Conservation (phyloP, 2,329 filamentous ascomycete genomes). For the Xylariaceae sp. region DNA sequence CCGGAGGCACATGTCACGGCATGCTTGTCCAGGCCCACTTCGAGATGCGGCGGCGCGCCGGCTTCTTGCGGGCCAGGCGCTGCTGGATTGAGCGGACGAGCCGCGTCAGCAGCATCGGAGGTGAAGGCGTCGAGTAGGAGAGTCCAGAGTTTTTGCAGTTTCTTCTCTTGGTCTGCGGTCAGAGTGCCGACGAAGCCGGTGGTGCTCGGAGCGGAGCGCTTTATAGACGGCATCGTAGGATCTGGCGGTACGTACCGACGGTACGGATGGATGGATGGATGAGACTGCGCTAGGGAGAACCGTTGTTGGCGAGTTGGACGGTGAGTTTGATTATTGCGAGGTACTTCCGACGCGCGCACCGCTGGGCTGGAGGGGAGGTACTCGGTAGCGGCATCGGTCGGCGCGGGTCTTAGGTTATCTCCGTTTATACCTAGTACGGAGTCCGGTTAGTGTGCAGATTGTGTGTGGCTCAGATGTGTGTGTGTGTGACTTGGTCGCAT, state of each 20-base stretch:
- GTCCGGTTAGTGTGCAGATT: too few relatives aligned
- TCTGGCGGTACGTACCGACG: neutral
- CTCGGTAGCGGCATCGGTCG: too few relatives aligned
- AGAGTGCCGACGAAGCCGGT: conserved; percentile 52
- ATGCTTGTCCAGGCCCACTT: conserved; percentile 13
- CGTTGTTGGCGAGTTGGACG: too few relatives aligned
- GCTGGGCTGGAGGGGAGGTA: too few relatives aligned
- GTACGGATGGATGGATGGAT: too few relatives aligned
- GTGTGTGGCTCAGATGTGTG: too few relatives aligned
- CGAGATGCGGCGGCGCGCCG: conserved; percentile 6
- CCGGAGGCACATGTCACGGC: neutral
- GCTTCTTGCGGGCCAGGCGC: neutral
- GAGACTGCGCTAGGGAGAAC: too few relatives aligned
- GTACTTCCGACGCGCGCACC: too few relatives aligned
- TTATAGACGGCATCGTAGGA: neutral
- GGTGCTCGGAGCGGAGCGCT: neutral
- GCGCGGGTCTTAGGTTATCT: too few relatives aligned
- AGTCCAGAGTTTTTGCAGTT: conserved; percentile 35
- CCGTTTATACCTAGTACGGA: too few relatives aligned
- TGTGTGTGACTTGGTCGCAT: too few relatives aligned
- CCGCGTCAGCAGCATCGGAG: conserved; percentile 34
- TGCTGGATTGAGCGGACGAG: conserved; percentile 7
- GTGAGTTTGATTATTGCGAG: too few relatives aligned
- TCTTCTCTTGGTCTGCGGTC: conserved; percentile 81
- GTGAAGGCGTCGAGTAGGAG: neutral